phyloP scores from a whole-genome alignment of 805 yeast genomes.

The Jamesozyma lodderae region DNA sequence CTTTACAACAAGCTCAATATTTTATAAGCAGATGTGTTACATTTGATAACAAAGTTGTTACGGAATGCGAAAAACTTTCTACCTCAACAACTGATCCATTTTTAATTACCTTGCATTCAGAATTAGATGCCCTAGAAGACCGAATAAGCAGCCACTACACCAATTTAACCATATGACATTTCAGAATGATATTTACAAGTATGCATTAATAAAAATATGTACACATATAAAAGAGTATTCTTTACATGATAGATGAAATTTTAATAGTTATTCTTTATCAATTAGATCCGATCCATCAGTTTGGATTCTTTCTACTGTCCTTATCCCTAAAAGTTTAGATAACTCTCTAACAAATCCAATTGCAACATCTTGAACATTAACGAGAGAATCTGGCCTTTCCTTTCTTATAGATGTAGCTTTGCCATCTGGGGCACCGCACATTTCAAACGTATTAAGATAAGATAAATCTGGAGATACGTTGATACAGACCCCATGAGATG shows the following conservation, averaged over 20 bases:
- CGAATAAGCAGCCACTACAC: conserved; percentile 9
- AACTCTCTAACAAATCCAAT: conserved; percentile 37
- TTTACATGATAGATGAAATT: neutral
- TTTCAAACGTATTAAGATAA: conserved; percentile 59
- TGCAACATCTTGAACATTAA: conserved; percentile 34
- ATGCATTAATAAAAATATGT: neutral
- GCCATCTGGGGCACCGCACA: conserved; percentile 75
- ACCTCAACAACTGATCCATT: conserved; percentile 63
- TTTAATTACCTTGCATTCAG: conserved; percentile 51
- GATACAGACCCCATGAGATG: conserved; percentile 84
- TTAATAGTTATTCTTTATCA: neutral
- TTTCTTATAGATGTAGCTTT: conserved; percentile 45
- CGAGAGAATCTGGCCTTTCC: conserved; percentile 18
- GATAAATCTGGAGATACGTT: conserved; percentile 68
- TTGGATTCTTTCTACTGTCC: conserved; percentile 32
- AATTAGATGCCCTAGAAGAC: conserved; percentile 49
- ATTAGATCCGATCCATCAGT: conserved; percentile 23
- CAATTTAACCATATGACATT: conserved; percentile 7
- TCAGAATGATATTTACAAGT: neutral
- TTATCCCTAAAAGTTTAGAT: conserved; percentile 33
- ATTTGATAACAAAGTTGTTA: conserved; percentile 49
- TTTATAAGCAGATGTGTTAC: conserved; percentile 57
- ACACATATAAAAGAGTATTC: neutral
- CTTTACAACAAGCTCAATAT: conserved; percentile 36
- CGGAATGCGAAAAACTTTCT: conserved; percentile 48